Percentiles rank a stretch among this genome's conserved stretches.
phyloP scores from a whole-genome alignment of 1,284 basidiomycete species.

The Leucoagaricus sp. region DNA sequence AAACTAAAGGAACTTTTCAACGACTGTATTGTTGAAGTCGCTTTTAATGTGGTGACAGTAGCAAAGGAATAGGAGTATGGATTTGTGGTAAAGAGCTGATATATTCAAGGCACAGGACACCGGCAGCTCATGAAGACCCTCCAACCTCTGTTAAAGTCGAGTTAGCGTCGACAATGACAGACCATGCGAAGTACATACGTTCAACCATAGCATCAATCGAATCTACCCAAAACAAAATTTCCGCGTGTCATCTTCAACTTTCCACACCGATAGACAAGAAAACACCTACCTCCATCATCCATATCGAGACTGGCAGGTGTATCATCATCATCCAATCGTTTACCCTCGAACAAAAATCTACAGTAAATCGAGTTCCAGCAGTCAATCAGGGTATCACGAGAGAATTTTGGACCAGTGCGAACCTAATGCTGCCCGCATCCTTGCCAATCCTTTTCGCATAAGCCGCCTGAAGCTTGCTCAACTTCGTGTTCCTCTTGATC shows the following conservation, averaged over 20 bases:
- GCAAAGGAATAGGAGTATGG: no score
- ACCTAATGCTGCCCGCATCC: conserved; percentile 86
- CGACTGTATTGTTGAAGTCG: no score
- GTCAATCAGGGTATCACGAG: neutral
- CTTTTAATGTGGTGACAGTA: no score
- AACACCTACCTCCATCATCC: conserved; percentile 77
- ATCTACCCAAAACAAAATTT: conserved; percentile 48
- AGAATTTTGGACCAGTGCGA: conserved; percentile 29
- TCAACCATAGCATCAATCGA: conserved; percentile 93
- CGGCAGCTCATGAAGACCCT: neutral
- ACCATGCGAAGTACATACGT: no score
- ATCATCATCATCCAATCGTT: conserved; percentile 81
- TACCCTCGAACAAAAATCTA: conserved; percentile 88
- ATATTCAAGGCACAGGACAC: no score
- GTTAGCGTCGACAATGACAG: no score
- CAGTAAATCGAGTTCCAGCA: conserved; percentile 12
- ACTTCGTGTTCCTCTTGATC: conserved; percentile 93
- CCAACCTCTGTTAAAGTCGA: neutral
- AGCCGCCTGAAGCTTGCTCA: conserved; percentile 91
- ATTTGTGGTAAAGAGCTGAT: no score
- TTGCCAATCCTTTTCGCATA: conserved; percentile 95
- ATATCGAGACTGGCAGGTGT: conserved; percentile 81
- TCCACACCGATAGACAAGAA: neutral
- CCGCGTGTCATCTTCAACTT: conserved; percentile 2
- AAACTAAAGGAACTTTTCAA: no score